phyloP scores from a whole-genome alignment of 2,329 filamentous ascomycete species.

The Gnomoniopsis smithogilvyi region DNA sequence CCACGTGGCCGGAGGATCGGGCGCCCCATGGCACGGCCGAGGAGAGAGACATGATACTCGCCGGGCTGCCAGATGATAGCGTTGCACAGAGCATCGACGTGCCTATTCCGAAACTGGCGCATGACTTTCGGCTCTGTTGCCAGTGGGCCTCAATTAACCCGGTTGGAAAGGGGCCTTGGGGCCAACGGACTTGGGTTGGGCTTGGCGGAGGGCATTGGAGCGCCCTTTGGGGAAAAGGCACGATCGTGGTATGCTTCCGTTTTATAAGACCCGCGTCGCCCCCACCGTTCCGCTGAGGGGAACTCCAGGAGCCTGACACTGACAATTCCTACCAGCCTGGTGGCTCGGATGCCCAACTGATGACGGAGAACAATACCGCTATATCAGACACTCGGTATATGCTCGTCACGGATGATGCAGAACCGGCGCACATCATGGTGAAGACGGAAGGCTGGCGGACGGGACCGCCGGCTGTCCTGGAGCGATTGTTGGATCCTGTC shows the following conservation, averaged over 20 bases:
- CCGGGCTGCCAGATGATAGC: slow-evolving; percentile 9
- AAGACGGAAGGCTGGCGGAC: slow-evolving; percentile 20
- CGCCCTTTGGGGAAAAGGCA: slow-evolving; percentile 18
- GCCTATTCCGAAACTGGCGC: slow-evolving; percentile 9
- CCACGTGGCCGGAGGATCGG: neutral
- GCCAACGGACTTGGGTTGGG: slow-evolving; percentile 20
- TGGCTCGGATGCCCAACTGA: slow-evolving; percentile 20
- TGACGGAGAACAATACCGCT: slow-evolving; percentile 16
- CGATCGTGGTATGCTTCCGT: slow-evolving; percentile 13
- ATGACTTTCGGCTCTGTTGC: slow-evolving; percentile 17
- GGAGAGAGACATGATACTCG: slow-evolving; percentile 3
- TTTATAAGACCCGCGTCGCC: neutral
- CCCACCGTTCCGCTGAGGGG: neutral
- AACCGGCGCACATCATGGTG: slow-evolving; percentile 21
- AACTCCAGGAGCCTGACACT: neutral
- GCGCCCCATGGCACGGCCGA: neutral
- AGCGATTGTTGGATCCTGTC: slow-evolving; percentile 16
- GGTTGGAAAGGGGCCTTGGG: slow-evolving; percentile 16
- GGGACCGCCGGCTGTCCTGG: slow-evolving; percentile 18
- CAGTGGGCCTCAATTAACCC: slow-evolving; percentile 12
- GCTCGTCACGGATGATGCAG: slow-evolving; percentile 13
- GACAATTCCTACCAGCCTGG: slow-evolving; percentile 8
- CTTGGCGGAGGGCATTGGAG: slow-evolving; percentile 18
- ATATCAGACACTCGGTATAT: slow-evolving; percentile 20
- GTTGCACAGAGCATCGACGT: slow-evolving; percentile 12